Evolutionary conservation across 192 early-diverging fungal genomes (phyloP), one percentile per base, ranked within the genome.

Genomic region (Mortierella claussenii): DNA sequence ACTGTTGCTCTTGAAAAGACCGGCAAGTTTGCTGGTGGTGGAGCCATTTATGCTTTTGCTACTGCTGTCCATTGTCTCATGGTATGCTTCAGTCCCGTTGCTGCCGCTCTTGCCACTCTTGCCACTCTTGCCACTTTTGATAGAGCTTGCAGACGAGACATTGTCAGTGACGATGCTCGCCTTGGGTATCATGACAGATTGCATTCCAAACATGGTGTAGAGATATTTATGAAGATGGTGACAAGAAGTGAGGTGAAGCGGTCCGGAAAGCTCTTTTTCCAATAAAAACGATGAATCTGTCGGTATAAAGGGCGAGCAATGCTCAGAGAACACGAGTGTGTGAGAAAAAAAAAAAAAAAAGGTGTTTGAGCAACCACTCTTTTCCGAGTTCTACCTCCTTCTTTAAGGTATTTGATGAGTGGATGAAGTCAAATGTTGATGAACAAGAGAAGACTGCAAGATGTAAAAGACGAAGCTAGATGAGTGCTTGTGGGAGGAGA

Each of bases 71-170:
- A 42, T 40, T 7, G 15, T 56, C 11, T 42, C 42, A 15, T 5
- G 4, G n/a, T n/a, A n/a, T n/a, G 13, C 63, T n/a, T 45, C 51
- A 40, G 44, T 54, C 36, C 24, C 52, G 10, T 55, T 55, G 44
- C 32, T 62, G 37, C 23, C 20, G 59, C 63, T 67, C 23, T 67
- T 75, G 9, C 57, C 57, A 30, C 73, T 76, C 24, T 76, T 66
- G 2, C 65, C 59, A 12, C 73, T 76, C 59, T 76, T 76, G 15
- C 73, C 73, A 45, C 73, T 76, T 47, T 76, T 76, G 53, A 76
- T 61, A 13, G 73, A 76, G 51, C 73, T 76, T 17, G 58, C 44
- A 1, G 73, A 76, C 2, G 73, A 76, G 3, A 28, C 36, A 0
- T 62, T 65, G 7, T 76, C 65, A 1, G 24, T 27, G 10, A 57